These are phyloP conservation scores for Eremochloa ophiuroides DNA, from an alignment of 176 grass and related monocot species.

Conservation along the genomic window DNA sequence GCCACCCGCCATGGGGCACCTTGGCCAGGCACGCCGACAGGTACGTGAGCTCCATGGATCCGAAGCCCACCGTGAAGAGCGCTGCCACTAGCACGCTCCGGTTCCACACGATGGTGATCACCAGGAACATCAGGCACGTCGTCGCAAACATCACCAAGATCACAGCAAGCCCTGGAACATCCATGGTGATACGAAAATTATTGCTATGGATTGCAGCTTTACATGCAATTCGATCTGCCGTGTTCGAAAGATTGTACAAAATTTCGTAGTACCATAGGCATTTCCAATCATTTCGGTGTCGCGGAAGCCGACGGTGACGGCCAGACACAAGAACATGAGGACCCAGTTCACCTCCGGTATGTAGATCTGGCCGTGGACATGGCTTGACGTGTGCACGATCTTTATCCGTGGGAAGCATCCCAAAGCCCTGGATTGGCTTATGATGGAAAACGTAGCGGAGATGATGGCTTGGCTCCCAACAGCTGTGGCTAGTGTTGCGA, in stretches of 20 bases:
- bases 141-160: constrained; percentile 83
- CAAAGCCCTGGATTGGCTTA: constrained; percentile 83
- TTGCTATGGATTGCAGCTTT: too few relatives aligned
- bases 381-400: constrained; percentile 78
- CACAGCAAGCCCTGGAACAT: constrained; percentile 62
- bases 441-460: constrained; percentile 81
- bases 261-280: constrained; percentile 67
- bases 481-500: constrained; percentile 76
- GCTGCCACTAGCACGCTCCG: constrained; percentile 31
- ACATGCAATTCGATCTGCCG: too few relatives aligned
- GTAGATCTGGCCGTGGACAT: constrained; percentile 84
- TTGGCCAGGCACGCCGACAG: constrained; percentile 66
- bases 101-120: constrained; percentile 80
- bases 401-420: constrained; percentile 84
- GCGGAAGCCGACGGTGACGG: constrained; percentile 63
- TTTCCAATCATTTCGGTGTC: constrained; percentile 87
- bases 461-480: constrained; percentile 93
- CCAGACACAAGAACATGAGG: constrained; percentile 66
- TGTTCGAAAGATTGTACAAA: too few relatives aligned
- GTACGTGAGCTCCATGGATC: constrained; percentile 69
- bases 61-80: constrained; percentile 64
- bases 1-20: constrained; percentile 76
- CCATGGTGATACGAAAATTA: too few relatives aligned
- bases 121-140: constrained; percentile 84
- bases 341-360: constrained; percentile 91